These are phyloP conservation scores for Trematosphaeria pertusa DNA, from an alignment of 2,329 filamentous ascomycete species.

Conservation along the genomic window DNA sequence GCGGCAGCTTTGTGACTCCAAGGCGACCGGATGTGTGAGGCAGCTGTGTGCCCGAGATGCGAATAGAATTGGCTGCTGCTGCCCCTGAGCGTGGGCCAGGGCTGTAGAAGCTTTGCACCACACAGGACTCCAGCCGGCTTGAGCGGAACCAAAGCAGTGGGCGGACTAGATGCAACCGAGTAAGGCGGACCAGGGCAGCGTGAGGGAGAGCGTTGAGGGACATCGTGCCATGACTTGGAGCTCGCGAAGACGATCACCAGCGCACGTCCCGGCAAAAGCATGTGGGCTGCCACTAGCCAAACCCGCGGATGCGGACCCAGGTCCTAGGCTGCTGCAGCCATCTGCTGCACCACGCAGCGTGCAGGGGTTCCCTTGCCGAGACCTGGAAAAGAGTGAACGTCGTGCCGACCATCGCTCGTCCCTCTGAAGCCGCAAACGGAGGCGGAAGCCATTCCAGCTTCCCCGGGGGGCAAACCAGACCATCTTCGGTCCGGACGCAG, in stretches of 20 bases:
- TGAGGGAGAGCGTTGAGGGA: constrained; percentile 40
- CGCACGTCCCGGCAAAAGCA: constrained; percentile 38
- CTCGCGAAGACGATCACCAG: constrained; percentile 43
- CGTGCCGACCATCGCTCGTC: constrained; percentile 35
- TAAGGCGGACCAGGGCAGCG: constrained; percentile 41
- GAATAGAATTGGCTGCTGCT: constrained; percentile 20
- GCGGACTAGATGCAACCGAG: constrained; percentile 38
- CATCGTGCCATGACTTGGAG: constrained; percentile 39
- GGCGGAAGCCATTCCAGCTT: constrained; percentile 31
- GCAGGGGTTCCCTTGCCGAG: constrained; percentile 23
- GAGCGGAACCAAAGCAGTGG: constrained; percentile 46
- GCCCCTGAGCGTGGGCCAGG: constrained; percentile 47
- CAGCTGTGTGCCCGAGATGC: constrained; percentile 29
- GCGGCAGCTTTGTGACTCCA: constrained; percentile 37
- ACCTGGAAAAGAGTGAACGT: constrained; percentile 31
- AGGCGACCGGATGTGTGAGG: constrained; percentile 31
- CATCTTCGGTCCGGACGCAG: constrained; percentile 22
- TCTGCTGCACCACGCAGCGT: constrained; percentile 10
- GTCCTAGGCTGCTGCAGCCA: constrained; percentile 22
- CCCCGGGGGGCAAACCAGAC: constrained; percentile 42
- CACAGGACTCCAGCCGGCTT: constrained; percentile 37
- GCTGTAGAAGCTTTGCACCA: constrained; percentile 38
- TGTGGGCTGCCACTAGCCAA: constrained; percentile 32
- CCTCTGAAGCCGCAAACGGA: constrained; percentile 33
- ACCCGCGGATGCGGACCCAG: constrained; percentile 36